phyloP scores from a whole-genome alignment of 306 rosid genomes.

The Cucurbita ficifolia region DNA sequence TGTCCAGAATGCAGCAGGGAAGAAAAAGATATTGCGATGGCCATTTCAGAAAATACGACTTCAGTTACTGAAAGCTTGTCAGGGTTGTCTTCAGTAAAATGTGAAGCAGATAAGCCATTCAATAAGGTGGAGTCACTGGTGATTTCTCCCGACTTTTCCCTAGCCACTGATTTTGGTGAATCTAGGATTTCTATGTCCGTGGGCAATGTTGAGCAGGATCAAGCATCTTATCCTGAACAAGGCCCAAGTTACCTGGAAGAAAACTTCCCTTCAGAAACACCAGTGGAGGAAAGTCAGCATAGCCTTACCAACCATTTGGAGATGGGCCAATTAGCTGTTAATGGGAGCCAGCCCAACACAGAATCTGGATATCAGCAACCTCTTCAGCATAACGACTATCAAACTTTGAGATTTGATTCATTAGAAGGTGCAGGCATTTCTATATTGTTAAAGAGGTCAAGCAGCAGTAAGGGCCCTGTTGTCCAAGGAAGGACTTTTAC shows the following conservation, averaged over 20 bases:
- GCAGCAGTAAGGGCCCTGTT: constrained; percentile 61
- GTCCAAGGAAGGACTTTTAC: constrained; percentile 55
- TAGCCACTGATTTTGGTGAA: constrained; percentile 13
- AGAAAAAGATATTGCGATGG: constrained; percentile 19
- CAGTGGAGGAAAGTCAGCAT: constrained; percentile 21
- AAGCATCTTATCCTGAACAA: constrained; percentile 24
- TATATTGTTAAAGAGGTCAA: constrained; percentile 59
- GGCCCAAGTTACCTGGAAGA: constrained; percentile 23
- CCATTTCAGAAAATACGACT: constrained; percentile 20
- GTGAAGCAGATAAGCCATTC: constrained; percentile 22
- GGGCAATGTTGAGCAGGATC: constrained; percentile 24
- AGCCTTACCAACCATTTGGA: constrained; percentile 20
- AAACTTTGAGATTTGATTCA: constrained; percentile 29
- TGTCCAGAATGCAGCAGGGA: constrained; percentile 49
- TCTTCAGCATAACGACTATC: constrained; percentile 20
- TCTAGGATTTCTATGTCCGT: constrained; percentile 23
- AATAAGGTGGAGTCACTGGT: constrained; percentile 15
- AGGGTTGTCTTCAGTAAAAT: constrained; percentile 11
- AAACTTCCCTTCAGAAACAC: constrained; percentile 20
- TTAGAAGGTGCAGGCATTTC: constrained; percentile 78
- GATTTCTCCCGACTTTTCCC: constrained; percentile 22
- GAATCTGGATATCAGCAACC: constrained; percentile 29
- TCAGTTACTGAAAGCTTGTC: constrained; percentile 22
- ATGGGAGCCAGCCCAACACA: constrained; percentile 10
- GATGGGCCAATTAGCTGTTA: constrained; percentile 18